These are phyloP conservation scores for Exophiala sideris DNA, from an alignment of 2,329 filamentous ascomycete genomes.

Conservation along the genomic window DNA sequence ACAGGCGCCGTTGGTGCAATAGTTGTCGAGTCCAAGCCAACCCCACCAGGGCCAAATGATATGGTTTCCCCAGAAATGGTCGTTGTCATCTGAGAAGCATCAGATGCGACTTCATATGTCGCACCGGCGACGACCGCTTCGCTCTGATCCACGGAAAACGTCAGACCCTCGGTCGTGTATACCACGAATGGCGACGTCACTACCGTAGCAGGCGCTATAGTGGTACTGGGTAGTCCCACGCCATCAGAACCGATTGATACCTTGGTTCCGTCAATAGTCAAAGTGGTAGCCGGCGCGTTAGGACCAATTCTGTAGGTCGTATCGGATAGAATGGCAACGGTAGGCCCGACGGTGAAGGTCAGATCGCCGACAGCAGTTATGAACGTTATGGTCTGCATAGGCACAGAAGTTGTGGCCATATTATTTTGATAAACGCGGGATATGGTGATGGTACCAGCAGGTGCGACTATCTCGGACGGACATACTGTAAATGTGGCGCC, in stretches of 20 bases:
- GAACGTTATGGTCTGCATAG: conserved; percentile 9
- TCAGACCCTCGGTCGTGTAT: conserved; percentile 24
- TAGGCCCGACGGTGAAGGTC: conserved; percentile 27
- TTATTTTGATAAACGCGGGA: conserved; percentile 5
- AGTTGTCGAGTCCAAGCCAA: conserved; percentile 42
- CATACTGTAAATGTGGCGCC: conserved; percentile 23
- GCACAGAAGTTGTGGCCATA: conserved; percentile 1
- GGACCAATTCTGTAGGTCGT: conserved; percentile 29
- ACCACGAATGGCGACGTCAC: conserved; percentile 15
- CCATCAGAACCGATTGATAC: conserved; percentile 28
- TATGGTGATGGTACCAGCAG: conserved; percentile 20
- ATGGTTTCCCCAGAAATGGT: conserved; percentile 51
- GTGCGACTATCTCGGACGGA: conserved; percentile 22
- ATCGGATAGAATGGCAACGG: conserved; percentile 28
- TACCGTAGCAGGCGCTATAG: conserved; percentile 16
- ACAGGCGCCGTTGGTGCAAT: conserved; percentile 29
- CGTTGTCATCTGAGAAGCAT: conserved; percentile 39
- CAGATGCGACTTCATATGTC: conserved; percentile 53
- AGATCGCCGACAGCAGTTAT: conserved; percentile 19
- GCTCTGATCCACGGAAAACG: conserved; percentile 27
- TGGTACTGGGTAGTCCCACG: conserved; percentile 28
- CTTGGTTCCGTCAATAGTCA: conserved; percentile 26
- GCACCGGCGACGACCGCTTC: conserved; percentile 46
- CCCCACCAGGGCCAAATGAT: conserved; percentile 51
- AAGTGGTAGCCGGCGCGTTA: conserved; percentile 23